Conservation (phyloP, 2,329 filamentous ascomycete genomes). For the Lasiodiplodia theobromae region DNA sequence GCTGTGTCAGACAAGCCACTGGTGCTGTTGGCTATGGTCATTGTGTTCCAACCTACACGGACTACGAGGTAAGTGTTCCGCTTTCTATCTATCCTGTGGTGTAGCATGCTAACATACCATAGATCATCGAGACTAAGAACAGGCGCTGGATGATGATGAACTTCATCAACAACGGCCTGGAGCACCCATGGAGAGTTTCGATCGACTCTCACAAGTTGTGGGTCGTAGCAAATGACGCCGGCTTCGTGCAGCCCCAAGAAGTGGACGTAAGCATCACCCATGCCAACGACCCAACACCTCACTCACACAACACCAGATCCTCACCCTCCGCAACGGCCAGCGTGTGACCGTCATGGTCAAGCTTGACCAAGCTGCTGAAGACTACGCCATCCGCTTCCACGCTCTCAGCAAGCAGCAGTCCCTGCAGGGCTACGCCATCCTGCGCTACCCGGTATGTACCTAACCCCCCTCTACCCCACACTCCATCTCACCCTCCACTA, state of each 20-base stretch:
- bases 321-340: conserved; percentile 2
- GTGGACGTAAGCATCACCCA: background rate
- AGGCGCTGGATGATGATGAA: conserved; percentile 18
- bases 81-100: no score
- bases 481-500: background rate
- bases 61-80: background rate
- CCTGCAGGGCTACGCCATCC: conserved; percentile 4
- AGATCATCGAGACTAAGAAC: conserved; percentile 5
- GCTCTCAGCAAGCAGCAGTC: conserved; percentile 4
- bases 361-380: background rate
- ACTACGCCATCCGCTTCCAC: conserved; percentile 20
- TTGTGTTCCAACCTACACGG: background rate
- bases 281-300: background rate
- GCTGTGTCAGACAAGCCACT: background rate
- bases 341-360: conserved; percentile 2
- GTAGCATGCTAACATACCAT: background rate
- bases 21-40: background rate
- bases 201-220: conserved; percentile 10
- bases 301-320: background rate
- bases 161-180: conserved; percentile 14
- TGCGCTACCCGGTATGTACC: conserved; percentile 1
- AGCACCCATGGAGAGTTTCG: conserved; percentile 1
- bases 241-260: background rate
- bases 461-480: background rate
- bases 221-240: conserved; percentile 8